Evolutionary conservation across 148 eudicot species (phyloP).

Genomic region (Talinum fruticosum): DNA sequence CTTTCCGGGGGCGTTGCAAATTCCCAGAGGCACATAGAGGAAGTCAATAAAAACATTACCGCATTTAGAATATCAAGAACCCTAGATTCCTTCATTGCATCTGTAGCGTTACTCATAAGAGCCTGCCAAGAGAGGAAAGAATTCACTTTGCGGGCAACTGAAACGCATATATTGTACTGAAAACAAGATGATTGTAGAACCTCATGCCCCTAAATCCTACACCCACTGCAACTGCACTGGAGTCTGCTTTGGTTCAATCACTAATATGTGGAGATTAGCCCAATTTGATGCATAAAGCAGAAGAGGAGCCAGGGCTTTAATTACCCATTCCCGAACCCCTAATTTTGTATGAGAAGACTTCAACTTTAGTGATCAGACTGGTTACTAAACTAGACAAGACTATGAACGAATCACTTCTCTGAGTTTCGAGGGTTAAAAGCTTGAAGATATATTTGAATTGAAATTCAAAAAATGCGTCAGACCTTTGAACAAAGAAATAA

Average conservation of each 20-base stretch:
- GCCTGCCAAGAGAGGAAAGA: conserved; percentile 38
- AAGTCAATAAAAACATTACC: conserved; percentile 22
- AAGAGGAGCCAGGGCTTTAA: too few species aligned
- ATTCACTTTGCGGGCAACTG: not conserved
- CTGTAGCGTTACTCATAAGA: conserved; percentile 51
- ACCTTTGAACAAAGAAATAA: too few species aligned
- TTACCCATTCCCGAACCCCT: too few species aligned
- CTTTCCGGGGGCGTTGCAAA: not conserved
- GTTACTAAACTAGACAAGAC: too few species aligned
- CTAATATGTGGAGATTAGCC: not conserved
- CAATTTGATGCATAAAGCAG: too few species aligned
- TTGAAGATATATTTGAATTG: too few species aligned
- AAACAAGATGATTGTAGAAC: not conserved
- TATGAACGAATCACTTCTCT: too few species aligned
- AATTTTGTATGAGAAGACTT: too few species aligned
- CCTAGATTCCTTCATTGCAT: conserved; percentile 66
- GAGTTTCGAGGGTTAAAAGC: too few species aligned
- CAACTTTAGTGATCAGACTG: too few species aligned
- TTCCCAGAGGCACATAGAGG: not conserved
- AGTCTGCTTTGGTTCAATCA: not conserved
- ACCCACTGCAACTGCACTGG: not conserved
- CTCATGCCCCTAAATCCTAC: not conserved
- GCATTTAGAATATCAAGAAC: conserved; percentile 57
- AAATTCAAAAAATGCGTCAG: too few species aligned
- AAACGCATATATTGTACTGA: not conserved